Base-by-base conservation (phyloP, 1,139 yeast genomes). In the Williopsis jadinii region DNA sequence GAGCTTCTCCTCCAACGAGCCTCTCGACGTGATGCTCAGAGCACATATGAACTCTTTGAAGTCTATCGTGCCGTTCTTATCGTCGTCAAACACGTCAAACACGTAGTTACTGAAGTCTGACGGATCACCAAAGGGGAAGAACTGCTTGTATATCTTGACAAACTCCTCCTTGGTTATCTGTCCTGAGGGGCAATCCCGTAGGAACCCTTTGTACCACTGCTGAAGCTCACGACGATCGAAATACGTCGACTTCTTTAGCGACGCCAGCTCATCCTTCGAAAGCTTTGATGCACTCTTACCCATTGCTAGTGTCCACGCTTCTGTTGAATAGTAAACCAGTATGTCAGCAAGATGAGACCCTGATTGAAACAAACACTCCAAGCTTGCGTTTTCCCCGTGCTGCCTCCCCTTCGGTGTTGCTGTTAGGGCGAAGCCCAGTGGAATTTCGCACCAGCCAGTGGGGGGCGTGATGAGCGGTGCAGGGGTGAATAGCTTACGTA, bases 121-220 rank as follows among this genome's bases (percentile, higher is more conserved):
- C 0, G 98, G 96, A 56, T 92, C 96, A 2, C 99, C 99, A 68
- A 94, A 94, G 15, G 99, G 99, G 68, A 94, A 94, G 62, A 90
- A 94, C 59, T 92, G 97, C 61, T 86, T 87, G 66, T 88, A 94
- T 15, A 92, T 90, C 61, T 85, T 86, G 50, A 85, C 80, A 61
- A 94, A 88, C 59, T 92, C 97, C 41, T 84, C 86, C 56, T 84
- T 84, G 9, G 88, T 78, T 35, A 94, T 69, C 58, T 84, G 92
- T 0, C 98, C 98, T 36, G 79, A 73, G 1, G 97, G 97, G 61
- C 97, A 90, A 58, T 94, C 98, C 56, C 96, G 74, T 38, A 84
- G 70, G 55, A 92, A 92, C 4, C 97, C 97, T 61, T 88, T 90
- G 62, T 90, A 92, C 98, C 98, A 92, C 59, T 90, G 98, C 61